Evolutionary conservation across 345 rosid genomes (phyloP).

Genomic region (Aquilaria sinensis): DNA sequence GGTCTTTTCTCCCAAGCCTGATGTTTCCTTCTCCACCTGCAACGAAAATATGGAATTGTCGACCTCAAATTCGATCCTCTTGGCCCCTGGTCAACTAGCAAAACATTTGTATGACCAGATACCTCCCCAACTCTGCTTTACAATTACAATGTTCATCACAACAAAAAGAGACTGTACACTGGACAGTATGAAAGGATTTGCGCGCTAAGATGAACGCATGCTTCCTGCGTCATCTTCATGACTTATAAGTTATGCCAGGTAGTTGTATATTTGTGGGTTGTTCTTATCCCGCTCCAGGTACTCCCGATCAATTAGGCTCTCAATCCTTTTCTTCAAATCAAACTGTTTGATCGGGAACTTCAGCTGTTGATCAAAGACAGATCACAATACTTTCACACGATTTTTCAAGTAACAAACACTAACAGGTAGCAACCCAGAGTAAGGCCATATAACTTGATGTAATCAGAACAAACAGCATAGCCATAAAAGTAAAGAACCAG

Average conservation of each 20-base stretch:
- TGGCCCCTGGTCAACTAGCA: no score
- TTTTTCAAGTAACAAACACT: no score
- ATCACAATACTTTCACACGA: not conserved
- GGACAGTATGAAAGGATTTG: conserved; percentile 14
- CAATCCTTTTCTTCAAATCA: conserved; percentile 97
- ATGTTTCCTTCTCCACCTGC: no score
- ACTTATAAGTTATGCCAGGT: conserved; percentile 47
- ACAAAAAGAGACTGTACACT: conserved; percentile 35
- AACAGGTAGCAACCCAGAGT: no score
- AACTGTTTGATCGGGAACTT: conserved; percentile 95
- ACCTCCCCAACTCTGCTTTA: conserved; percentile 13
- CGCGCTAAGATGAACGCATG: conserved; percentile 6
- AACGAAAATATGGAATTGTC: no score
- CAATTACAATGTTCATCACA: conserved; percentile 23
- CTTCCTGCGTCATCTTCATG: conserved; percentile 15
- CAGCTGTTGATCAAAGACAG: conserved; percentile 48
- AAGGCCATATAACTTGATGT: no score
- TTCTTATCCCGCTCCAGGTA: conserved; percentile 98
- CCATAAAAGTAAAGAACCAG: not conserved
- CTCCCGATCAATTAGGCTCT: conserved; percentile 91
- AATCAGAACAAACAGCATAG: no score
- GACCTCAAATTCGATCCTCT: no score
- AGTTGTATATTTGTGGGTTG: conserved; percentile 96
- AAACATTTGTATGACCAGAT: no score
- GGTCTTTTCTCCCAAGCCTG: no score